These are phyloP conservation scores for Hypoxylon perforatum DNA, from an alignment of 495 filamentous ascomycete genomes.

Conservation along the genomic window DNA sequence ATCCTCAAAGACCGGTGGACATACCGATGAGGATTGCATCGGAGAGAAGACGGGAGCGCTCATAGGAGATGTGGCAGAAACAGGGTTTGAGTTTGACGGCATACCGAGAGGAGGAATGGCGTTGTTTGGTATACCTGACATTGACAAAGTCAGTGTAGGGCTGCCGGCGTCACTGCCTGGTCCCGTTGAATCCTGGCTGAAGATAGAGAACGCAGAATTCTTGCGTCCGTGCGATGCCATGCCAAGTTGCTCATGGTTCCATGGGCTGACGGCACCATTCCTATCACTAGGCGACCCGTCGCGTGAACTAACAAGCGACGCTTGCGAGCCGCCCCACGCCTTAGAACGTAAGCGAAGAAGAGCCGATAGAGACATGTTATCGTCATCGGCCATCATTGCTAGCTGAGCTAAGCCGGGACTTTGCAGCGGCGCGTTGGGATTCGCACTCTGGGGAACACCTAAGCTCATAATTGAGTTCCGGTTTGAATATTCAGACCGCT, in stretches of 20 bases:
- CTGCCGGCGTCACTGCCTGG: slow-evolving; percentile 50
- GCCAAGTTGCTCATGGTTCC: slow-evolving; percentile 38
- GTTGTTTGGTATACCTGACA: slow-evolving; percentile 37
- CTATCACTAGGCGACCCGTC: slow-evolving; percentile 66
- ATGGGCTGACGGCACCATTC: slow-evolving; percentile 49
- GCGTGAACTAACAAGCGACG: slow-evolving; percentile 71
- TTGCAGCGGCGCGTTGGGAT: slow-evolving; percentile 52
- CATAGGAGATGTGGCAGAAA: slow-evolving; percentile 17
- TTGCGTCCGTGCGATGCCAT: slow-evolving; percentile 46
- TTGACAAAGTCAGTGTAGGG: slow-evolving; percentile 52
- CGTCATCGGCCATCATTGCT: slow-evolving; percentile 74
- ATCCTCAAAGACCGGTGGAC: slow-evolving; percentile 54
- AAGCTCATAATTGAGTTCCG: slow-evolving; percentile 88
- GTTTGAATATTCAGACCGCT: slow-evolving; percentile 94
- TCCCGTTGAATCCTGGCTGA: slow-evolving; percentile 52
- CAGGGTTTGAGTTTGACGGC: slow-evolving; percentile 36
- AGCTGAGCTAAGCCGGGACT: slow-evolving; percentile 77
- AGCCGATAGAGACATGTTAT: slow-evolving; percentile 74
- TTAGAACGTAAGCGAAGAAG: slow-evolving; percentile 77
- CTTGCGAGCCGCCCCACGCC: slow-evolving; percentile 85
- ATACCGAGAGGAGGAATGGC: slow-evolving; percentile 33
- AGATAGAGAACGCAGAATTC: slow-evolving; percentile 54
- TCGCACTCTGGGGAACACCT: slow-evolving; percentile 64
- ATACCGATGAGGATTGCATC: slow-evolving; percentile 36
- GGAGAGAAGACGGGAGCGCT: slow-evolving; percentile 43